These are phyloP conservation scores for Rossbeevera mucosa DNA, from an alignment of 768 basidiomycete genomes.

Conservation along the genomic window DNA sequence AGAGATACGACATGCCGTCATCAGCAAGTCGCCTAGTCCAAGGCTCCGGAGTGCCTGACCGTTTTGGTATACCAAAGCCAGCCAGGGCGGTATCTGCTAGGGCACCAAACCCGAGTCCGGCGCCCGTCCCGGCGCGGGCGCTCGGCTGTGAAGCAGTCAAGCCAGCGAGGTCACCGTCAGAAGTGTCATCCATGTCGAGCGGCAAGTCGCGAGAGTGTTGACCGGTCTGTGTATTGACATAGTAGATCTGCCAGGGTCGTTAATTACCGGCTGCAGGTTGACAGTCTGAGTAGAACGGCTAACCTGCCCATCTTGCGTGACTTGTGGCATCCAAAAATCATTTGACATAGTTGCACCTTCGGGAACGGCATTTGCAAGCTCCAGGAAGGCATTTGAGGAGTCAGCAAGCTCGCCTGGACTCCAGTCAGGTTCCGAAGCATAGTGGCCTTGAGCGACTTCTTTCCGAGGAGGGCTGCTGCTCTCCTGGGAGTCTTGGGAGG, in stretches of 20 bases:
- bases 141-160: slow-evolving; percentile 50
- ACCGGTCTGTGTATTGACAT: slow-evolving; percentile 86
- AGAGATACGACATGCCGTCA: slow-evolving; percentile 78
- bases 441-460: slow-evolving; percentile 24
- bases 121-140: slow-evolving; percentile 52
- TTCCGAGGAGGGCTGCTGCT: slow-evolving; percentile 2
- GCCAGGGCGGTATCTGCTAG: slow-evolving; percentile 36
- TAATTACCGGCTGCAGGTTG: background rate
- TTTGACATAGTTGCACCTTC: slow-evolving; percentile 41
- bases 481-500: slow-evolving; percentile 14
- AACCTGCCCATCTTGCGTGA: slow-evolving; percentile 81
- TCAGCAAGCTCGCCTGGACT: slow-evolving; percentile 9
- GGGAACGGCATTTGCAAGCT: slow-evolving; percentile 26
- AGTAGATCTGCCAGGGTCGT: slow-evolving; percentile 69
- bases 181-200: slow-evolving; percentile 59
- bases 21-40: slow-evolving; percentile 80
- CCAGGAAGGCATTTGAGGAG: slow-evolving; percentile 39
- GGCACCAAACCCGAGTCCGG: slow-evolving; percentile 45
- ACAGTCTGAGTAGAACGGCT: slow-evolving; percentile 23
- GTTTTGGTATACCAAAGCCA: slow-evolving; percentile 58
- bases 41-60: slow-evolving; percentile 67
- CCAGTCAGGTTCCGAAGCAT: slow-evolving; percentile 48
- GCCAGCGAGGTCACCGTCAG: slow-evolving; percentile 59
- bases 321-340: slow-evolving; percentile 90
- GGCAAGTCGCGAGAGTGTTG: slow-evolving; percentile 84